Base-by-base conservation (phyloP, 306 rosid species). In the Alnus rubra region DNA sequence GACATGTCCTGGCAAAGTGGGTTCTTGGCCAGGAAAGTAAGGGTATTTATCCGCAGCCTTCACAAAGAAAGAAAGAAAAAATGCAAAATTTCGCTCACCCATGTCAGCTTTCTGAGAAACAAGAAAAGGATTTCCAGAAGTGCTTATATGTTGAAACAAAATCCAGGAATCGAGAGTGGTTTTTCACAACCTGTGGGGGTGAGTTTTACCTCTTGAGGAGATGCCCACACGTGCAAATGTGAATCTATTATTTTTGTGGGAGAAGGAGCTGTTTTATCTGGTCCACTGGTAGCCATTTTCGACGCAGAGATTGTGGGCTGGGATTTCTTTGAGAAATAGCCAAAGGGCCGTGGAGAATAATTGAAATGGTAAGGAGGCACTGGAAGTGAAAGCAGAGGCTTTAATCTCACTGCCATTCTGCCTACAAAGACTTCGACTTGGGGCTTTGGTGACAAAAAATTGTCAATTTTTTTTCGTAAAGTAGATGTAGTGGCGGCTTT, bases 191-290 rank as follows among this genome's bases (percentile, higher is more conserved):
- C 6, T 0, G 13, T 1, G 55, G 45, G 33, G 68, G 49, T 18
- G 9, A 5, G 14, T 48, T 69, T 44, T 84, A 89, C 98, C 90
- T 94, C 90, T 76, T 89, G 68, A 53, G 89, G 85, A 54, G 97
- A 94, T 54, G 97, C 97, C 97, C 98, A 94, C 2, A 94, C 94
- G 80, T 94, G 98, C 0, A 92, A 88, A 89, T 94, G 98, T 3
- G 98, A 92, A 80, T 92, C 98, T 3, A 94, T 83, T 77, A 88
- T 67, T 74, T 87, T 89, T 73, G 69, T 64, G 28, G 52, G 10
- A 30, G 33, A 51, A 39, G 75, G 48, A 47, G 71, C 19, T 35
- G 3, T 44, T 11, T 74, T 5, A 31, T 71, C 64, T 39, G 82
- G 56, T 76, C 78, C 82, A 52, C 13, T 71, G 31, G 81, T 28